Base-by-base conservation (phyloP, 164 flowering plant species). In the Vitis amurensis region DNA sequence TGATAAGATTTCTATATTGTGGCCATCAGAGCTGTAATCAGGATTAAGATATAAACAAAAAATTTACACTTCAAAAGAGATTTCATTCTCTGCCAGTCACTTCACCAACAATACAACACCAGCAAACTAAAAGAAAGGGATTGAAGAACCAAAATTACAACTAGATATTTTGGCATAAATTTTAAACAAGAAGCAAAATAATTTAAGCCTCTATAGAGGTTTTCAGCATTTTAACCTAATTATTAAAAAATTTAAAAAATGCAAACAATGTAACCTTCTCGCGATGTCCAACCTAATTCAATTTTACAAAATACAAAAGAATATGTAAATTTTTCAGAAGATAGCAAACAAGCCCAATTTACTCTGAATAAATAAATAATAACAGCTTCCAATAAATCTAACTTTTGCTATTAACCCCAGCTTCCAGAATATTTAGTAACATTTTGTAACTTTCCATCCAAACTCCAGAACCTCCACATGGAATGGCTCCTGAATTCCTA, bases 31-130 rank as follows among this genome's bases (percentile, higher is more conserved):
- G 44, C 16, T 58, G 9, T 27, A 52, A 44, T 67, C 70, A 51
- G 44, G 67, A 17, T 23, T 64, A 51, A 6, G 0, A 5, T 23
- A 64, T 1, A 4, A 51, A 59, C 29, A 16, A 50, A 2, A 23
- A 63, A 63, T 47, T 11, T 48, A 27, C 27, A 48, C 44, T 48
- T 63, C n/a, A 49, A 63, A 49, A 19, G n/a, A 31, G 29, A 48
- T 13, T 61, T 61, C 64, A 31, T 3, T 61, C 14, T 61, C 11
- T 61, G 64, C 44, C 44, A 15, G 10, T 29, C 14, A 2, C 3
- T 61, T 27, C 37, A 61, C 63, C 37, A 61, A 12, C 64, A 61
- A 15, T 61, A 31, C 64, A 61, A 53, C 56, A 14, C n/a, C 4
- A 37, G 44, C 44, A 37, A 4, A 37, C 44, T 37, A 37, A 37